Base-by-base conservation (phyloP, 352 stramenopile genomes). In the Phytophthora pseudosyringae region DNA sequence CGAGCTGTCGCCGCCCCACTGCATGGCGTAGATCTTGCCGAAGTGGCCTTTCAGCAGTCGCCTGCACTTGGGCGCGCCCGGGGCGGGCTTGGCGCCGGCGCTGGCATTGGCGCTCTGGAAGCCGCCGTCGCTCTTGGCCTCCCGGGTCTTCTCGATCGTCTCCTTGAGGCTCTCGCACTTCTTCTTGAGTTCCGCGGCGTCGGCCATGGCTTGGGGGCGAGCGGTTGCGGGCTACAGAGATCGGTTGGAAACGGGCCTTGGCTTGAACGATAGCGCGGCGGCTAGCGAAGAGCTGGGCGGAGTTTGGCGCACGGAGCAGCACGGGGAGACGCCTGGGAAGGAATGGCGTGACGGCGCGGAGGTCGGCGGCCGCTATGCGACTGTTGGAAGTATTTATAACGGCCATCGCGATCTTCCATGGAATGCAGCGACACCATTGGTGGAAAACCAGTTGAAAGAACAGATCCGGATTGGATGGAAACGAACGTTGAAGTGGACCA, bases 11-110 rank as follows among this genome's bases (percentile, higher is more conserved):
- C 94, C 88, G 39, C 93, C 91, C 98, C 98, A 99, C 73, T 99
- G 97, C 91, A 99, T 97, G 54, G 97, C 95, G 74, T 99, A 99
- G 58, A 99, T 98, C 81, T 99, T 99, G 68, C 98, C 98, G 77
- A 99, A 99, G 71, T 99, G 98, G 48, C 98, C 98, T 74, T 99
- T 99, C 28, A 99, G 83, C 52, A 98, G 82, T 10, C 98, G 86
- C 46, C 97, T 83, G 57, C 92, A 92, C 72, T 99, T 98, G 13
- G 93, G 93, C 10, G 89, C 79, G 2, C 92, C 83, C 7, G 86
- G 91, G 43, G 94, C 88, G 16, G 80, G 4, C 72, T 96, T 96
- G 69, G 83, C 86, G 33, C 86, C 76, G 26, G 78, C 59, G 36
- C 67, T 81, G 21, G 69, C 65, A 52, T 88, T 86, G 10, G 80